Evolutionary conservation across 2,329 filamentous ascomycete species (phyloP), one percentile per base, ranked within the genome.

Genomic region (Ciborinia camelliae): DNA sequence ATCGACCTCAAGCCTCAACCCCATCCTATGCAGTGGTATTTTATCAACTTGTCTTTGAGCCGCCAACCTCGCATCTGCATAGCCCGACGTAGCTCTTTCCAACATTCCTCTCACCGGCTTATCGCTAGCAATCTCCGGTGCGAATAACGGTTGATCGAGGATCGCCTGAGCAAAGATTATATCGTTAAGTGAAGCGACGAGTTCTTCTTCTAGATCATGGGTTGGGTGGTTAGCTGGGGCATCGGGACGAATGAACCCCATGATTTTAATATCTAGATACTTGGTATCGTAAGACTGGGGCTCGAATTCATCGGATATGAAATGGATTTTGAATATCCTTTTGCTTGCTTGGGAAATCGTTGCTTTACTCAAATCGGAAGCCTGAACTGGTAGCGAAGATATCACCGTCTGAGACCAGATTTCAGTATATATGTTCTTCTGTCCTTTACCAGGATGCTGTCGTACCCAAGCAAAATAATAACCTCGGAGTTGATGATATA

Each of bases 401-500:
- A 90, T 80, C 14, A 90, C 77, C 3, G 81, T 80, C 69, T 86
- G 82, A 66, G 82, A 79, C 88, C 88, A 90, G 39, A 80, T 77
- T 66, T 41, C 35, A 0, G 12, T 9, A 18, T 64, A n/a, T 14
- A 8, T n/a, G 0, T 78, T 65, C 20, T 41, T 6, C 3, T 28
- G 12, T 20, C 23, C 23, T 7, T 39, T 37, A 8, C 2, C 18
- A 18, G 74, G 2, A 78, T 59, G 4, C 73, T 73, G 3, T 78
- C 76, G 67, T 2, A 85, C 70, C 87, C 88, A 90, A 3, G 85
- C 87, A 47, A 88, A 85, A 70, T 87, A 90, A 8, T 87, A 80
- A 0, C 88, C 88, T 15, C 78, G 76, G 58, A 90, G 78, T 3
- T 82, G 80, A 67, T 83, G 76, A 28, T 80, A 77, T 48, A 88